Base-by-base conservation (phyloP, 495 filamentous ascomycete species). In the Patellaria atrata region DNA sequence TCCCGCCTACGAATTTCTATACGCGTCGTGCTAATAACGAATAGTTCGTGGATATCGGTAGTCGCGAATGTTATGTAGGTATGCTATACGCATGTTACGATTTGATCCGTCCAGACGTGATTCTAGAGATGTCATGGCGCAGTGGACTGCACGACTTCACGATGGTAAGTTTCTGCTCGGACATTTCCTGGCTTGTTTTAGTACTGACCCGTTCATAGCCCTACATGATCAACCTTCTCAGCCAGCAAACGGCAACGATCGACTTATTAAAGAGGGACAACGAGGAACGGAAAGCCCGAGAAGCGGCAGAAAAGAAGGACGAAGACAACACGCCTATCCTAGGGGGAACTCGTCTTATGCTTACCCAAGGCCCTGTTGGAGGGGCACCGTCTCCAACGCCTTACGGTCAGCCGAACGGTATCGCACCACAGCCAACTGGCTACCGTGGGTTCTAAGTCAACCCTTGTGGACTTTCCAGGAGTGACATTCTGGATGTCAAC, bases 11-110 rank as follows among this genome's bases (percentile, higher is more conserved):
- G 20, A 18, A 4, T 16, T 27, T 21, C 20, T 27, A 29, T 27
- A n/a, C n/a, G n/a, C n/a, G n/a, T 5, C 16, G 22, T 21, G 24
- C 38, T 54, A 47, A 48, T 44, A 14, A 43, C 42, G 18, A 41
- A 4, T 60, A 97, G 89, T 99, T 99, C 49, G 89, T 99, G 48
- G 91, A 96, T 55, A 94, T 96, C 58, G 91, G 91, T 48, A 94
- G 83, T 67, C 82, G 86, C 26, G 91, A 99, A 62, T 99, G 91
- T 66, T 99, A 94, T 58, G 87, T 93, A 21, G 91, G 85, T 44
- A 96, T 96, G 86, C 71, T 99, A 35, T 99, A 99, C 52, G 75
- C 91, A 33, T 99, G 91, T 69, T 93, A 99, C 60, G 91, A 99
- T 40, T 74, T 99, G 31, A 87, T 99, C 52, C 80, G 79, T 12